Base-by-base conservation (phyloP, 495 filamentous ascomycete genomes). In the Trichocladium antarcticum region DNA sequence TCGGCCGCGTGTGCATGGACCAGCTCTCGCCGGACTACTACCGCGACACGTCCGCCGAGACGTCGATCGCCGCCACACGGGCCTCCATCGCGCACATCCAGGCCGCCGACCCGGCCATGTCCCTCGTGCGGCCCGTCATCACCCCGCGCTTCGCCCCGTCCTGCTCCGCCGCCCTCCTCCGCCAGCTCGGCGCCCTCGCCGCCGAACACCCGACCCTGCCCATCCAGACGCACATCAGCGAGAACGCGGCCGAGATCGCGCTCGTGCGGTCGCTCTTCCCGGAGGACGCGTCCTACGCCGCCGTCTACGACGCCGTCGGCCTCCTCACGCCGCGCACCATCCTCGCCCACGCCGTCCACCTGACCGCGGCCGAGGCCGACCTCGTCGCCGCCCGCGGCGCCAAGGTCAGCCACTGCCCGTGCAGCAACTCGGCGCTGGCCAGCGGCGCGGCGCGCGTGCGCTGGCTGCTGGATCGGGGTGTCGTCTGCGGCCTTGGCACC, bases 1-100 rank as follows among this genome's bases (percentile, higher is more conserved):
- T 98, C 47, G 90, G 90, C 45, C 79, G 90, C 46, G 82, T 87
- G 29, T 93, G 87, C 73, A 98, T 98, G 90, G 85, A 96, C 64
- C 70, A 66, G 32, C 64, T 84, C 35, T 79, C 76, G 16, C 88
- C 89, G 0, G 68, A 73, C 3, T 82, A 81, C 68, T 95, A 95
- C 69, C 72, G 74, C 22, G 92, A 98, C 63, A 70, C 65, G 7
- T 75, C 74, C 17, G 60, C 80, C 1, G 73, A 74, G 1, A 61
- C 70, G 20, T 74, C 80, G 0, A 17, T 90, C 0, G 54, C 58
- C 11, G 75, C 74, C 21, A 85, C 84, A 1, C 63, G 66, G 21
- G 76, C 66, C 0, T 81, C 68, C 11, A 85, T 95, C 44, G 69
- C 70, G 1, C 76, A 94, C 62, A 82, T 89, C 59, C 68, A 71